Evolutionary conservation across 257 asterid species (phyloP).

Genomic region (Mentha longifolia): DNA sequence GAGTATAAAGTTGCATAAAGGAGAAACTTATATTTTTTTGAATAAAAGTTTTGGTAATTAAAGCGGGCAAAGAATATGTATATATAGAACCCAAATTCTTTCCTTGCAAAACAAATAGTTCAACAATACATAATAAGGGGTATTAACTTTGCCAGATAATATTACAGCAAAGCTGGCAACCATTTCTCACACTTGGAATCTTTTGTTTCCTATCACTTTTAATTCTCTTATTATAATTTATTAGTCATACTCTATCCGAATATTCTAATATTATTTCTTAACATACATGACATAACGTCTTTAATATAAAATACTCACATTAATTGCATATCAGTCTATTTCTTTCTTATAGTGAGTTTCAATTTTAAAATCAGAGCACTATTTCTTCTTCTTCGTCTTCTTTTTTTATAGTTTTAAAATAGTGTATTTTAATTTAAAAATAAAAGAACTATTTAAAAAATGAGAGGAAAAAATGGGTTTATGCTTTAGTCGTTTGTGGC

Average conservation of each 20-base stretch:
- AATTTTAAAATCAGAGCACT: too few relatives aligned
- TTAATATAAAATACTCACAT: background rate
- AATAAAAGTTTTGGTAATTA: background rate
- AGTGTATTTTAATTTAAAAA: background rate
- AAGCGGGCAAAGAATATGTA: conserved; percentile 5
- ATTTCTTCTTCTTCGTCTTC: too few relatives aligned
- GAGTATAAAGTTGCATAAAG: conserved; percentile 2
- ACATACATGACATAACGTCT: background rate
- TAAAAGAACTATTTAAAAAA: background rate
- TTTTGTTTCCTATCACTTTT: background rate
- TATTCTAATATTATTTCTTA: background rate
- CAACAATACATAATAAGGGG: background rate
- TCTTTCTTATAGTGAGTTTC: too few relatives aligned
- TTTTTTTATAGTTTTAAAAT: too few relatives aligned
- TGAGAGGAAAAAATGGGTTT: conserved; percentile 12
- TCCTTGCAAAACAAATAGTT: conserved; percentile 16
- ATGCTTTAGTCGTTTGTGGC: background rate
- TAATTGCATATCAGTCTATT: background rate
- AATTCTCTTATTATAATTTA: background rate
- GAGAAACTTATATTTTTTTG: background rate
- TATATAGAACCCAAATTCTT: conserved; percentile 3
- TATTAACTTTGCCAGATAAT: conserved; percentile 18
- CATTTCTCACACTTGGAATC: conserved; percentile 5
- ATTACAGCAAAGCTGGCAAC: conserved; percentile 28
- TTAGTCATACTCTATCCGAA: background rate